Evolutionary conservation across 345 rosid species (phyloP), one percentile per base, ranked within the genome.

Genomic region (Hibiscus trionum): DNA sequence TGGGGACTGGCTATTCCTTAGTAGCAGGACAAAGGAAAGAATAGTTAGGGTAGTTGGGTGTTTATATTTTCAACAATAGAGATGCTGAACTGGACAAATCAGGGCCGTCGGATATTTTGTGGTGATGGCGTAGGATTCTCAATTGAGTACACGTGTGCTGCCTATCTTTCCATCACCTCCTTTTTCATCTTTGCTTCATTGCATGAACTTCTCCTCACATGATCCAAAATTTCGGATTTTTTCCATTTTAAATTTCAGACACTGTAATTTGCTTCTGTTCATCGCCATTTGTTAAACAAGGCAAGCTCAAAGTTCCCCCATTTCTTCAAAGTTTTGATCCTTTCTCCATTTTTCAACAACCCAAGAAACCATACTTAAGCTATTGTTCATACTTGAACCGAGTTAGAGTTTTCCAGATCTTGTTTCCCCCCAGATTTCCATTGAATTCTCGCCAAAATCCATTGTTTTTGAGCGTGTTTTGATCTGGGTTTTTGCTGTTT

Each of bases 191-290:
- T 84, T 84, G 86, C 90, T 86, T 86, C 84, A 82, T 63, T 86
- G 90, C 90, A 86, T 86, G 85, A 86, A 82, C 77, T 86, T 86
- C 88, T 86, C 85, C 86, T 77, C 79, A 73, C 74, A 50, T 78
- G 74, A 67, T 74, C 70, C 50, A 44, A 8, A 27, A 24, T 12
- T 33, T 12, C 19, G 14, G 8, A 15, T 2, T 39, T 49, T 69
- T 69, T 64, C 17, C 37, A 35, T 35, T 37, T 16, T 61, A 29
- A 14, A 16, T 31, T 61, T 29, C 10, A 47, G 10, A 12, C 2
- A 4, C 17, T 62, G 52, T 65, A 53, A 74, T 71, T 71, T 79
- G 57, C 44, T 10, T 39, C 7, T 39, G 61, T 61, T 77, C 77
- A 16, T 79, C 77, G 67, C 78, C 83, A 80, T 82, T 71, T 52